phyloP scores from a whole-genome alignment of 1,284 basidiomycete species.

The Ceratobasidium sp. region DNA sequence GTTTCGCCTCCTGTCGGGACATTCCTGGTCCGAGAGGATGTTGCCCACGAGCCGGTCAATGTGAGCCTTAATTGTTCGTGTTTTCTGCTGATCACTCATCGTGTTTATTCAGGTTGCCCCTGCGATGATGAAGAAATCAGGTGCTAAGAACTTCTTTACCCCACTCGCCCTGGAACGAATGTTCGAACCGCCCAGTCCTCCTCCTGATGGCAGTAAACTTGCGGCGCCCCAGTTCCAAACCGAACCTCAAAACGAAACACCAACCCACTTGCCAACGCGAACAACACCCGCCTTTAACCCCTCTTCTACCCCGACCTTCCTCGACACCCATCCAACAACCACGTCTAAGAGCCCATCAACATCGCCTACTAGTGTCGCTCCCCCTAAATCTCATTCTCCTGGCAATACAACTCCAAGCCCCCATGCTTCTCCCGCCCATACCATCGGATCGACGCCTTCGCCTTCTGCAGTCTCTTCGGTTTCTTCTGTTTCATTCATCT shows the following conservation, averaged over 20 bases:
- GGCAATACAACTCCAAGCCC: slow-evolving; percentile 31
- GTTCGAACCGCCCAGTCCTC: slow-evolving; percentile 89
- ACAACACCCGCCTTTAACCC: slow-evolving; percentile 41
- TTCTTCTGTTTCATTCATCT: slow-evolving; percentile 3
- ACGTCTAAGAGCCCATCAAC: slow-evolving; percentile 17
- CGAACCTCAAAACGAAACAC: slow-evolving; percentile 48
- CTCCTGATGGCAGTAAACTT: slow-evolving; percentile 45
- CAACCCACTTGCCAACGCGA: slow-evolving; percentile 38
- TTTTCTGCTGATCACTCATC: background rate
- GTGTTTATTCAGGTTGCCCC: slow-evolving; percentile 10
- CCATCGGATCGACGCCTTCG: background rate
- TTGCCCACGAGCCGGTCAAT: slow-evolving; percentile 60
- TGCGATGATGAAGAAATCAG: slow-evolving; percentile 44
- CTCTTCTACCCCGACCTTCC: slow-evolving; percentile 43
- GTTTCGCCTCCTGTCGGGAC: slow-evolving; percentile 60
- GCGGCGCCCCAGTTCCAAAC: slow-evolving; percentile 39
- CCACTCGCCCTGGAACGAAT: slow-evolving; percentile 83
- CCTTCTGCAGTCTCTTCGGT: background rate
- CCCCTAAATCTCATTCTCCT: slow-evolving; percentile 18
- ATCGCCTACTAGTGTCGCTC: slow-evolving; percentile 2
- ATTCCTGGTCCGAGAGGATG: slow-evolving; percentile 78
- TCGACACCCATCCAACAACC: slow-evolving; percentile 38
- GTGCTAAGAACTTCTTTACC: slow-evolving; percentile 82
- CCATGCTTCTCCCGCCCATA: slow-evolving; percentile 6
- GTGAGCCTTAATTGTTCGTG: slow-evolving; percentile 41